Evolutionary conservation across 257 asterid genomes (phyloP), one percentile per base, ranked within the genome.

Genomic region (Capsicum baccatum): DNA sequence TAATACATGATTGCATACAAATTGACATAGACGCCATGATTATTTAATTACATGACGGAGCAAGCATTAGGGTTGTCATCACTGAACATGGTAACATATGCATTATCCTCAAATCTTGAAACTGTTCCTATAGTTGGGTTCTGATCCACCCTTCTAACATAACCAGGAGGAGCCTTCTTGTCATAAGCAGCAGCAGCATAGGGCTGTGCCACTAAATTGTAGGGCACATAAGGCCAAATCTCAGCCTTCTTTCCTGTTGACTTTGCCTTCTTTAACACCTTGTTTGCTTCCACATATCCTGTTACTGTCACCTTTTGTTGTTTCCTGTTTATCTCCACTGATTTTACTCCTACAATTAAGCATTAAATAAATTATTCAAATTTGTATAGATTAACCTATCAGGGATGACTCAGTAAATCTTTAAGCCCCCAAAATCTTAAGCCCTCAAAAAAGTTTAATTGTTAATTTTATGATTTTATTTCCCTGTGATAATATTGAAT

Each of bases 61-160:
- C 98, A 95, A 15, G 98, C 97, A 89, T 95, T 93, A 8, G 97
- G 95, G 71, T 95, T 93, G 8, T 95, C 98, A 87, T 95, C 98
- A 78, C 97, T 92, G 83, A 95, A 95, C 95, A 94, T 88, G 17
- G 86, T 85, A 57, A 83, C 83, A 88, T 92, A 94, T 14, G 33
- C 42, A 26, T 90, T 94, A 57, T 93, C 97, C 83, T 91, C 97
- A 74, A 58, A 88, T 87, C 83, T 90, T 2, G 89, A 81, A 6
- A 90, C 86, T 2, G 85, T 83, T 15, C 85, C 88, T 3, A 55
- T 57, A 1, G 83, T 58, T 26, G 89, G 9, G 35, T 87, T 87
- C 59, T 87, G 84, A 6, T 91, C 96, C 0, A 90, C 92, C 78
- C 85, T 90, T 74, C 99, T 88, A 64, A 95, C 99, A 42, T 86